Evolutionary conservation across 805 yeast species (phyloP), one percentile per base, ranked within the genome.

Genomic region (Saccharomycopsis sp.): DNA sequence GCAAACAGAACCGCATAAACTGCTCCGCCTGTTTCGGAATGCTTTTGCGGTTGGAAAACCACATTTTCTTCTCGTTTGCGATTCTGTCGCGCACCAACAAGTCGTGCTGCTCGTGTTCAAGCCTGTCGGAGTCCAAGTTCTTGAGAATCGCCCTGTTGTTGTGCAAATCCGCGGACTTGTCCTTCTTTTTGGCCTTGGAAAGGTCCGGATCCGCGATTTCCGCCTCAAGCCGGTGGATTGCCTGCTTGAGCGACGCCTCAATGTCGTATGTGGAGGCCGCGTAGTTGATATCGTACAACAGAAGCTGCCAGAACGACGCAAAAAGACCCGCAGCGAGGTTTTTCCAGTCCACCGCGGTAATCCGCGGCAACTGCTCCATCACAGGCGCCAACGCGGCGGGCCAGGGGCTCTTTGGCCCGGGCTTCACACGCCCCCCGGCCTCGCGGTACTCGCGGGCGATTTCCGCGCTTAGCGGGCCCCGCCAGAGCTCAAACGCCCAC

Each of bases 401-500:
- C n/a, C n/a, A n/a, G n/a, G n/a, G n/a, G n/a, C n/a, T 20, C 15
- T 53, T 53, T 2, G 60, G 12, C 61, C 61, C 24, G 29, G 62
- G 46, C 2, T 54, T 46, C 2, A 53, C 63, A 2, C 54, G 34
- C 1, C 52, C 62, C 9, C 51, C 58, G 2, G 64, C 63, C 7
- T 50, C 37, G 9, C 62, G 59, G 20, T 62, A 54, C 60, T 68
- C 59, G 48, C 64, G 59, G 61, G 65, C 61, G 55, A 73, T 59
- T 37, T 58, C 62, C 18, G 61, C 57, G 51, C 70, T 29, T 63
- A 76, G 60, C 66, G 71, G 62, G 54, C 65, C 67, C 67, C 97
- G 78, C 96, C 96, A 90, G 1, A 89, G 66, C 61, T 85, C 89
- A 71, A 89, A 89, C 0, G 84, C 84, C 89, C 92, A 85, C 18